Evolutionary conservation across 2,329 filamentous ascomycete genomes (phyloP).

Genomic region (Neopestalotiopsis sp.): DNA sequence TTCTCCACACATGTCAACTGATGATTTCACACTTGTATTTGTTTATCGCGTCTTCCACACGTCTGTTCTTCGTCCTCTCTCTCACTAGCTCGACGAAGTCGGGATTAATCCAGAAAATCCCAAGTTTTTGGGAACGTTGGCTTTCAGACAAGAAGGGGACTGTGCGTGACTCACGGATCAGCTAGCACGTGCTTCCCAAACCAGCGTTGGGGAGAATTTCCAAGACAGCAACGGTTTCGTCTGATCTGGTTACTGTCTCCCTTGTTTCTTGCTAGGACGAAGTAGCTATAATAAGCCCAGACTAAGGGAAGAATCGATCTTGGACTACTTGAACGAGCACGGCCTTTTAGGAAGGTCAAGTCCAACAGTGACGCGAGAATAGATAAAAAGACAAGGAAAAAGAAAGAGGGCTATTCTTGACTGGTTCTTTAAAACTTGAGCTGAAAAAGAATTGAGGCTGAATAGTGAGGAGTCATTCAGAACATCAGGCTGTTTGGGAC

Average conservation of each 20-base stretch:
- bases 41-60: too few relatives aligned
- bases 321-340: background rate
- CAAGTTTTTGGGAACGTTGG: too few relatives aligned
- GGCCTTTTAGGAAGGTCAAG: background rate
- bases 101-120: too few relatives aligned
- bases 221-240: constrained; percentile 6
- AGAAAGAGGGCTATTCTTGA: too few relatives aligned
- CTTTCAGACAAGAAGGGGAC: too few relatives aligned
- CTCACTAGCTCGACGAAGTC: too few relatives aligned
- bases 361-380: background rate
- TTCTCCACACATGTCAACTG: too few relatives aligned
- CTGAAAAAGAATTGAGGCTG: background rate
- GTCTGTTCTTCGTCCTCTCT: too few relatives aligned
- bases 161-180: too few relatives aligned
- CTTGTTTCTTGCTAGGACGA: background rate
- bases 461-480: background rate
- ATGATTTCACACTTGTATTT: too few relatives aligned
- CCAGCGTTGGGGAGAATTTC: background rate
- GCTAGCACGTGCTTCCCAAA: background rate
- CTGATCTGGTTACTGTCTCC: background rate
- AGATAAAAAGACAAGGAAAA: background rate
- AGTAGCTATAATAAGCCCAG: background rate
- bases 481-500: background rate
- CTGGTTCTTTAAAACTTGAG: too few relatives aligned
- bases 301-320: background rate